phyloP scores from a whole-genome alignment of 805 yeast species.

The Ogataea trehalophila region DNA sequence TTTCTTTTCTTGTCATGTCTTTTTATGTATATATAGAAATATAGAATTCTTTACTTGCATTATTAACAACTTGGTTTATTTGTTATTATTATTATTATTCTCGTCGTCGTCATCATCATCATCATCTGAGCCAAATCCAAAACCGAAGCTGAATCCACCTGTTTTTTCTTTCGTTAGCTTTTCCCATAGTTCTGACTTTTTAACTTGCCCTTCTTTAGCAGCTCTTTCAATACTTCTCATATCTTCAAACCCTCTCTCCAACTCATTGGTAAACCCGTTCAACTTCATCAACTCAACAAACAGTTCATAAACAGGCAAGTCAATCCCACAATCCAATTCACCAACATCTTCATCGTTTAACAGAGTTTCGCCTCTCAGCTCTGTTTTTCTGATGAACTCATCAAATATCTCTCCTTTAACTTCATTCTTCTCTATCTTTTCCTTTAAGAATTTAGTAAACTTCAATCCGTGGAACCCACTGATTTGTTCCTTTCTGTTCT shows the following conservation, averaged over 20 bases:
- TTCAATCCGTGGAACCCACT: conserved; percentile 71
- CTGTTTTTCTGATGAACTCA: neutral
- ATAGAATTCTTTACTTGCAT: neutral
- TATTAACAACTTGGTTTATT: neutral
- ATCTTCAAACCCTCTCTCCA: conserved; percentile 32
- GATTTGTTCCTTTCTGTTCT: conserved; percentile 62
- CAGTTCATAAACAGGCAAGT: conserved; percentile 57
- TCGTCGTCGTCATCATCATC: conserved; percentile 3
- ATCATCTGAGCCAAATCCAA: conserved; percentile 12
- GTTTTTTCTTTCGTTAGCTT: conserved; percentile 21
- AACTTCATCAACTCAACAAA: conserved; percentile 47
- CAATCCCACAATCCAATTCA: conserved; percentile 33
- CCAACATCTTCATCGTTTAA: conserved; percentile 60
- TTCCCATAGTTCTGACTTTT: conserved; percentile 52
- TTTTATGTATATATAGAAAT: neutral
- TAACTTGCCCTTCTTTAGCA: conserved; percentile 22
- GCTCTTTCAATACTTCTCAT: conserved; percentile 32
- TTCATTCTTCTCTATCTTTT: conserved; percentile 22
- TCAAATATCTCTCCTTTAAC: conserved; percentile 6
- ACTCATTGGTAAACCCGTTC: conserved; percentile 33
- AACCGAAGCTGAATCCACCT: conserved; percentile 32
- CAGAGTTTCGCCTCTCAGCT: conserved; percentile 8
- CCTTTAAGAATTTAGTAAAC: conserved; percentile 35
- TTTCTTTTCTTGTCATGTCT: neutral
- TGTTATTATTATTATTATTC: neutral